phyloP scores from a whole-genome alignment of 164 flowering plant species.

The Nymphaea colorata region DNA sequence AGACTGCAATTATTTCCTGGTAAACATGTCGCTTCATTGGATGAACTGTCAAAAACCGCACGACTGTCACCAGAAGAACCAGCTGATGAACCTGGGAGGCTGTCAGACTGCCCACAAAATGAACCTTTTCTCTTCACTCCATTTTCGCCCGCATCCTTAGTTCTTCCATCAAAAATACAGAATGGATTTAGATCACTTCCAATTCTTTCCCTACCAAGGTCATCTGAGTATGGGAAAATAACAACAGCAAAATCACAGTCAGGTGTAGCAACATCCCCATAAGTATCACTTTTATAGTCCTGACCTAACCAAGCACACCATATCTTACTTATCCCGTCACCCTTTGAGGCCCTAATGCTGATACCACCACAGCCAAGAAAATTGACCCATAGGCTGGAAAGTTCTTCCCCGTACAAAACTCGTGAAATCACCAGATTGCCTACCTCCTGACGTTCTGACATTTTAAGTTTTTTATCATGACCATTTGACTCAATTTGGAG shows the following conservation, averaged over 20 bases:
- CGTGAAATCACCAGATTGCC: constrained; percentile 40
- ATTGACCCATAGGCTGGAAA: constrained; percentile 33
- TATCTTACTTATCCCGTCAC: constrained; percentile 32
- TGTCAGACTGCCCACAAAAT: constrained; percentile 66
- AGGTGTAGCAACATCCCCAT: constrained; percentile 9
- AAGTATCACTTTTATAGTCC: not conserved
- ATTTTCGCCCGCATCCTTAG: not conserved
- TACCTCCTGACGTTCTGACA: not conserved
- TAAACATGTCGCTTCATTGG: not conserved
- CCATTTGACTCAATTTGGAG: not conserved
- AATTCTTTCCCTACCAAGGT: constrained; percentile 46
- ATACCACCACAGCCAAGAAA: constrained; percentile 55
- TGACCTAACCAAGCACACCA: constrained; percentile 97
- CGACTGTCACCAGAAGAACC: constrained; percentile 35
- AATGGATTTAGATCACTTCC: constrained; percentile 29
- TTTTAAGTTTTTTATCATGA: not conserved
- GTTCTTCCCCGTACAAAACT: constrained; percentile 39
- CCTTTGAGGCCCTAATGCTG: constrained; percentile 29
- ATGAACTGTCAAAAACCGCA: constrained; percentile 14
- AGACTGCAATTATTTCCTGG: not conserved
- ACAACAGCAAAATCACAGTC: constrained; percentile 66
- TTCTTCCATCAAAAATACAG: not conserved
- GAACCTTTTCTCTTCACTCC: constrained; percentile 36
- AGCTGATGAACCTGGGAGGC: constrained; percentile 18
- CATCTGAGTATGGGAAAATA: constrained; percentile 42